Percentiles rank a stretch among this genome's conserved stretches.
phyloP scores from a whole-genome alignment of 2,329 filamentous ascomycete species.

The Nothopassalora personata region DNA sequence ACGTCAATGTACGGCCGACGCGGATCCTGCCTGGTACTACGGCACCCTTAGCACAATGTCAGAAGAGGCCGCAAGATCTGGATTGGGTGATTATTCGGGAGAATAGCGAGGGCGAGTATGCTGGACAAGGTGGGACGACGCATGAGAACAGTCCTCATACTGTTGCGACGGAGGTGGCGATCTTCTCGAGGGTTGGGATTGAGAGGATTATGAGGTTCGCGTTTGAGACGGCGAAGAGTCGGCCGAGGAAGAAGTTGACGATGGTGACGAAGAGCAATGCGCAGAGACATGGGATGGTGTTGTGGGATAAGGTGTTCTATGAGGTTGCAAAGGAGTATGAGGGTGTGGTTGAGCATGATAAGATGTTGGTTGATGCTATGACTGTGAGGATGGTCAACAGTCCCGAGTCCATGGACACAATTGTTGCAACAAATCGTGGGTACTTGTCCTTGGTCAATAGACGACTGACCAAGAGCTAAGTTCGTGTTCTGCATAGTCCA shows the following conservation, averaged over 20 bases:
- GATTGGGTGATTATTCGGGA: slow-evolving; percentile 48
- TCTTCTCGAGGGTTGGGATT: slow-evolving; percentile 43
- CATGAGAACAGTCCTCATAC: slow-evolving; percentile 39
- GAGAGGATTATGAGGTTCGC: slow-evolving; percentile 47
- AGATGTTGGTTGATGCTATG: slow-evolving; percentile 49
- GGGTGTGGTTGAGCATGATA: slow-evolving; percentile 41
- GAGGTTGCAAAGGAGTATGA: slow-evolving; percentile 43
- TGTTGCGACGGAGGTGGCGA: slow-evolving; percentile 43
- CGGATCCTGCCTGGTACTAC: slow-evolving; percentile 40
- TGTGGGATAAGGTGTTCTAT: slow-evolving; percentile 46
- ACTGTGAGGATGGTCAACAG: slow-evolving; percentile 46
- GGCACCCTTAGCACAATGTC: slow-evolving; percentile 37
- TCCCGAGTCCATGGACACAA: slow-evolving; percentile 43
- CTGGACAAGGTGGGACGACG: slow-evolving; percentile 41
- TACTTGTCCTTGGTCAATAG: background rate
- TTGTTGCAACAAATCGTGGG: slow-evolving; percentile 50
- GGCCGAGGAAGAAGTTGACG: slow-evolving; percentile 44
- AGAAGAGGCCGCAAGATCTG: slow-evolving; percentile 33
- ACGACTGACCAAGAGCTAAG: background rate
- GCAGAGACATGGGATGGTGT: slow-evolving; percentile 46
- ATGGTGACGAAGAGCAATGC: slow-evolving; percentile 49
- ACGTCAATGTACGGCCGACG: slow-evolving; percentile 59
- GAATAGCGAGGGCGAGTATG: slow-evolving; percentile 47
- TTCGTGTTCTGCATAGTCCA: slow-evolving; percentile 24
- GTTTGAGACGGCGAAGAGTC: slow-evolving; percentile 41